Base-by-base conservation (phyloP, 179 eudicot species). In the Patellifolia procumbens region DNA sequence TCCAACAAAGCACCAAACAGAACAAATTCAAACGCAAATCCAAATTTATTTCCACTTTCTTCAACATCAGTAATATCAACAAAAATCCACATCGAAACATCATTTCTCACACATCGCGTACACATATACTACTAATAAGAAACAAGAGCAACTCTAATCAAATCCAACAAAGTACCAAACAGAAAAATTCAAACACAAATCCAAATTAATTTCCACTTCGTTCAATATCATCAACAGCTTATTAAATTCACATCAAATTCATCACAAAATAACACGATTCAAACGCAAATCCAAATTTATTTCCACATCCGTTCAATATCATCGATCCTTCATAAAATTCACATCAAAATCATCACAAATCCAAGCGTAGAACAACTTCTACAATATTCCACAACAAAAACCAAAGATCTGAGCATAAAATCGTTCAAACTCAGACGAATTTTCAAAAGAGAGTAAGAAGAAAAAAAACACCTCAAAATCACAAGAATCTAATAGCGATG, bases 401-500 rank as follows among this genome's bases (percentile, higher is more conserved):
- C 3, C 55, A 49, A 70, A 70, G 73, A 70, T 49, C 73, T 70
- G 73, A 70, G 59, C 43, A 15, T 48, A 29, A 5, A 6, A 68
- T 46, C 55, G 29, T 29, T 29, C 39, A 49, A 39, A 68, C n/a
- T 48, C 72, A 48, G 58, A 29, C 5, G 22, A 64, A n/a, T n/a
- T n/a, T 34, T 34, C 6, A 51, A 0, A 56, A 5, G 10, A 8
- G 1, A 24, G 26, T n/a, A 15, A 22, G 15, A 67, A 24, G 16
- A 12, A 12, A 31, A 51, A 52, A 7, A 42, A 61, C 29, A 52
- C 17, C 45, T 16, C 5, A 48, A 15, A 17, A 69, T 39, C 45
- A 24, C n/a, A 60, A 68, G 28, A 35, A 73, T 51, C 72, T 43
- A 78, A 34, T 52, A 78, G 49, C 86, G 88, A 60, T 86, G 88